Base-by-base conservation (phyloP, 805 yeast species). In the Suhomyces kilbournensis region DNA sequence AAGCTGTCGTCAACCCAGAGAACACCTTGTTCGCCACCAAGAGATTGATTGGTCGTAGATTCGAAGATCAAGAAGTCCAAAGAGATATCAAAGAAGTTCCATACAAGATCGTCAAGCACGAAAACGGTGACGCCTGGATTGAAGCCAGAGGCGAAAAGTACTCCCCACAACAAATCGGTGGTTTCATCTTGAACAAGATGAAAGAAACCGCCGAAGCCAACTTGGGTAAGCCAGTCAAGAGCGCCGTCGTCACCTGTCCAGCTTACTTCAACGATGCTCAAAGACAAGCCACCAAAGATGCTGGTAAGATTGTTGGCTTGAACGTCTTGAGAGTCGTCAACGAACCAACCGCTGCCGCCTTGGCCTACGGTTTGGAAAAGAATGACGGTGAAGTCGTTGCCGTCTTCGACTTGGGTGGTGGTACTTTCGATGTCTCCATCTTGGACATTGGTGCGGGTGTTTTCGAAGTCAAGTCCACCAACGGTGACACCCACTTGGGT, bases 371-470 rank as follows among this genome's bases (percentile, higher is more conserved):
- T 78, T 80, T 90, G 67, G 97, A 90, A 78, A 83, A 79, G 69
- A 88, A 85, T 66, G 84, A 80, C 61, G 80, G 85, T 67, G 86
- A 85, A 76, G 87, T 88, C 57, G 96, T 91, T 64, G 97, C 97
- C 57, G 97, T 91, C 60, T 91, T 92, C 79, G 97, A 91, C 78
- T 82, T 91, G 69, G 97, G 97, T 85, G 97, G 97, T 75, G 97
- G 97, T 85, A 91, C 97, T 67, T 91, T 91, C 72, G 97, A 91
- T 87, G 87, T 91, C 76, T 91, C 97, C 64, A 89, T 91, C 71
- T 82, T 91, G 70, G 97, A 92, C 81, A 92, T 91, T 66, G 97
- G 92, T 78, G 90, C 91, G 70, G 97, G 97, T 82, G 97, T 91
- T 61, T 91, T 91, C 67, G 97, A 91, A 82, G 97, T 91, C 72